These are phyloP conservation scores for Botrytis elliptica DNA, from an alignment of 2,329 filamentous ascomycete species.

Conservation along the genomic window DNA sequence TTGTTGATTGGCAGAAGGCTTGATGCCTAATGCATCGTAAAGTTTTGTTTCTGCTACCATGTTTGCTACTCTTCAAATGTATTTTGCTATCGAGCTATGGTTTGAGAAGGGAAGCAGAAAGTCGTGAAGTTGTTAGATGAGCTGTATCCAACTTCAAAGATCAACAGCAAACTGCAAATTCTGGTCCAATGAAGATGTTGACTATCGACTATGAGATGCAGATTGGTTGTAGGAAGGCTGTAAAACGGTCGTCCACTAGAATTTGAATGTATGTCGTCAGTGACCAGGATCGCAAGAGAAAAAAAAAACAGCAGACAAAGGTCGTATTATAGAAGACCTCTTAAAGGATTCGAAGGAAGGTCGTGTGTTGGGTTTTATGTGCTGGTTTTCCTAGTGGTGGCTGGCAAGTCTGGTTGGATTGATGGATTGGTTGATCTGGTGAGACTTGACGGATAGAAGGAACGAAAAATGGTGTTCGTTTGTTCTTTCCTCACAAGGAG, in stretches of 20 bases:
- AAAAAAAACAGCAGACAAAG: neutral
- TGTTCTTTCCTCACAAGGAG: neutral
- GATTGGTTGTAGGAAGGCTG: neutral
- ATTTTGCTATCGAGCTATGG: neutral
- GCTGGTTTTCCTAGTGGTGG: neutral
- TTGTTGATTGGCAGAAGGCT: constrained; percentile 78
- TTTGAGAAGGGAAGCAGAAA: neutral
- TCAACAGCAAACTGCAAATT: neutral
- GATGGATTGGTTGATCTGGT: neutral
- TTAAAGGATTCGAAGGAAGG: constrained; percentile 1
- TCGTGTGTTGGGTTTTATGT: neutral
- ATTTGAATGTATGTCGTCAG: constrained; percentile 13
- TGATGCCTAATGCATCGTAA: constrained; percentile 81
- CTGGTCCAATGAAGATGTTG: neutral
- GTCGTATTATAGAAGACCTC: constrained; percentile 4
- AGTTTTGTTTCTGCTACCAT: constrained; percentile 97
- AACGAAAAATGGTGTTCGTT: neutral
- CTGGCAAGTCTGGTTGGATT: neutral
- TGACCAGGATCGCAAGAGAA: constrained; percentile 3
- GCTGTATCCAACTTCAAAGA: neutral
- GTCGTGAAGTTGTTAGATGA: neutral
- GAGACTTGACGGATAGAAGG: neutral
- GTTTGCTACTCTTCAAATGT: constrained; percentile 36
- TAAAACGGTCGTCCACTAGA: neutral
- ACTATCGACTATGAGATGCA: neutral